A percentile compares a stretch with the other conserved stretches of the same genome.
phyloP scores from a whole-genome alignment of 2,329 filamentous ascomycete genomes.

The Diaporthe nobilis region DNA sequence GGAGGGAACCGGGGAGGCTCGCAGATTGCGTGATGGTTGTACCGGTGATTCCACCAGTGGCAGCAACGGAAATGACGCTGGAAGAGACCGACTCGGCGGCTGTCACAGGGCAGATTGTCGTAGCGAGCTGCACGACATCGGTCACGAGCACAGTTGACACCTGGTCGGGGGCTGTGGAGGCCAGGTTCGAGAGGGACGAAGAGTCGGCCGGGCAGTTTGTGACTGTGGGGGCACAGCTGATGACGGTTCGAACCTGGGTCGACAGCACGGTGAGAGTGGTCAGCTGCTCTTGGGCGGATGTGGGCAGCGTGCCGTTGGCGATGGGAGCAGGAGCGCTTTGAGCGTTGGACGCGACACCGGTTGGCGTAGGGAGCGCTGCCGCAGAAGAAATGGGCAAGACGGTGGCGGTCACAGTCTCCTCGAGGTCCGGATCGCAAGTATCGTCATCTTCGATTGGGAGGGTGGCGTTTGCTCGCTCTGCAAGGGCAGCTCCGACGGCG shows the following conservation, averaged over 20 bases:
- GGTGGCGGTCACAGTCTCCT: slow-evolving; percentile 36
- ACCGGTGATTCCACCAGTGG: slow-evolving; percentile 27
- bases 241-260: slow-evolving; percentile 38
- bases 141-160: slow-evolving; percentile 34
- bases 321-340: background rate
- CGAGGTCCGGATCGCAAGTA: slow-evolving; percentile 36
- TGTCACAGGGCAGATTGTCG: slow-evolving; percentile 32
- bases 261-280: slow-evolving; percentile 38
- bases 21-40: background rate
- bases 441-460: slow-evolving; percentile 18
- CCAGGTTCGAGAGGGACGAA: slow-evolving; percentile 31
- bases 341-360: slow-evolving; percentile 15
- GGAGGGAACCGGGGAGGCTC: background rate
- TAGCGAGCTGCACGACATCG: slow-evolving; percentile 36
- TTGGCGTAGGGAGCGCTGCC: background rate
- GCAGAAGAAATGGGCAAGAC: slow-evolving; percentile 31
- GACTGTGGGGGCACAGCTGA: slow-evolving; percentile 39
- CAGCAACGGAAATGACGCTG: slow-evolving; percentile 25
- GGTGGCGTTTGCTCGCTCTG: slow-evolving; percentile 29
- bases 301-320: slow-evolving; percentile 26
- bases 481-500: slow-evolving; percentile 33
- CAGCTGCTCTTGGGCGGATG: slow-evolving; percentile 14
- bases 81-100: slow-evolving; percentile 29
- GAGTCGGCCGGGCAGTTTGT: slow-evolving; percentile 40
- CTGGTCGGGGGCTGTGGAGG: slow-evolving; percentile 30